A percentile compares a stretch with the other conserved stretches of the same genome.
Conservation (phyloP, 352 stramenopile genomes). For the Pythium aristosporum region DNA sequence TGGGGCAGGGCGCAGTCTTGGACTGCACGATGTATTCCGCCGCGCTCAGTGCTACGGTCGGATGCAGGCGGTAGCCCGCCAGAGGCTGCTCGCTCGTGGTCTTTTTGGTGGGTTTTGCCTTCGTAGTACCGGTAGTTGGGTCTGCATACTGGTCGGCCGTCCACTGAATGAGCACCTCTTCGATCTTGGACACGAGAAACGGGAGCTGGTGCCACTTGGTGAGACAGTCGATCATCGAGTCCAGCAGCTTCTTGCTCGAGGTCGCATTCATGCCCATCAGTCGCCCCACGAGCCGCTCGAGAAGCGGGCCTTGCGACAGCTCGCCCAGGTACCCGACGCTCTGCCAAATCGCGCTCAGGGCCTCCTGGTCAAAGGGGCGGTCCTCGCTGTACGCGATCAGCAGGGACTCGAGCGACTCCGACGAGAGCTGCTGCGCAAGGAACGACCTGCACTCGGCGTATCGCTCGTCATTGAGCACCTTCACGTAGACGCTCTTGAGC, state of each 20-base stretch:
- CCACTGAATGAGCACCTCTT: slow-evolving; percentile 59
- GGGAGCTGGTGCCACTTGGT: slow-evolving; percentile 72
- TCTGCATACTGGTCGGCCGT: slow-evolving; percentile 44
- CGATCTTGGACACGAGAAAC: slow-evolving; percentile 61
- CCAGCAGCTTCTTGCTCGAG: slow-evolving; percentile 69
- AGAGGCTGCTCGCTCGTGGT: slow-evolving; percentile 19
- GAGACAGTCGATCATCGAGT: slow-evolving; percentile 78
- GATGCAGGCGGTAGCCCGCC: slow-evolving; percentile 40
- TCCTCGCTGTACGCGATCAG: slow-evolving; percentile 65
- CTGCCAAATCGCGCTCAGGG: slow-evolving; percentile 71
- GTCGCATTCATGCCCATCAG: slow-evolving; percentile 76
- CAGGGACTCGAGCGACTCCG: slow-evolving; percentile 60
- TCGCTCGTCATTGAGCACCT: slow-evolving; percentile 63
- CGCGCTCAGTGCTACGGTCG: slow-evolving; percentile 58
- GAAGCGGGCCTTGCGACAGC: slow-evolving; percentile 49
- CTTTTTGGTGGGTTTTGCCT: slow-evolving; percentile 38
- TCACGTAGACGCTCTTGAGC: slow-evolving; percentile 70
- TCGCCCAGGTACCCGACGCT: slow-evolving; percentile 70
- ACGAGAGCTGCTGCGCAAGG: slow-evolving; percentile 59
- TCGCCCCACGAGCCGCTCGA: slow-evolving; percentile 60
- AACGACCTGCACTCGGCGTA: slow-evolving; percentile 79
- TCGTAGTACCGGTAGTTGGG: not conserved
- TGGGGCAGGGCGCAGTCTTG: slow-evolving; percentile 42
- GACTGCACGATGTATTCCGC: slow-evolving; percentile 67
- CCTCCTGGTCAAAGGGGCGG: slow-evolving; percentile 62